Evolutionary conservation across 345 rosid species (phyloP), one percentile per base, ranked within the genome.

Genomic region (Euphorbia pulcherrima): DNA sequence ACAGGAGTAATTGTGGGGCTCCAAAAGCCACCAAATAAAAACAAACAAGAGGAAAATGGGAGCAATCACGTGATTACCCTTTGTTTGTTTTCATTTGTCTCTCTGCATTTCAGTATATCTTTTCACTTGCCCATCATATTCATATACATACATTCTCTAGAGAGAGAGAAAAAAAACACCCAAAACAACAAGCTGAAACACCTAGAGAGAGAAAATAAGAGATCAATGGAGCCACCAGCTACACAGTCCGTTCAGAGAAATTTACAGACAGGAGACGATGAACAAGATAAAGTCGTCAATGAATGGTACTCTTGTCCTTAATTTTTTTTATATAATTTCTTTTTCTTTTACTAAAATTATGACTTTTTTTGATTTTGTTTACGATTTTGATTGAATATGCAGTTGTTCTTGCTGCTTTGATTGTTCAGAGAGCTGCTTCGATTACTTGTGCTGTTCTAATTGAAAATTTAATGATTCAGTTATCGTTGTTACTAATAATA

Each of bases 361-460:
- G 37, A 33, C 4, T 33, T n/a, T 33, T 2, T 33, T 33, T 33
- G 37, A 62, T 52, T 0, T 44, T 53, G 40, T 33, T 10, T 41
- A 29, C 18, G 8, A 21, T 21, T 30, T 47, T 17, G 3, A 10
- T 29, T 27, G 17, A 50, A 47, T 37, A 21, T 77, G 74, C 82
- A 82, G 88, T 66, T 84, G 88, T 69, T 84, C 85, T 50, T 84
- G 84, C 82, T 82, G 72, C 18, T 84, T 51, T 67, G 84, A 75
- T 64, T 84, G 88, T 76, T 44, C 57, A 5, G 76, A 69, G 62
- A 75, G 61, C 81, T 77, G 77, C 76, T 65, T 83, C 28, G 78
- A 76, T 58, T 81, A 64, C 77, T 41, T 84, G 41, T 84, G 79
- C 68, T 84, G 85, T 55, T 44, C 50, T 44, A 7, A 11, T 7